Evolutionary conservation across 2,329 filamentous ascomycete species (phyloP), one percentile per base, ranked within the genome.

Genomic region (Arthrobotrys sphaeroides): DNA sequence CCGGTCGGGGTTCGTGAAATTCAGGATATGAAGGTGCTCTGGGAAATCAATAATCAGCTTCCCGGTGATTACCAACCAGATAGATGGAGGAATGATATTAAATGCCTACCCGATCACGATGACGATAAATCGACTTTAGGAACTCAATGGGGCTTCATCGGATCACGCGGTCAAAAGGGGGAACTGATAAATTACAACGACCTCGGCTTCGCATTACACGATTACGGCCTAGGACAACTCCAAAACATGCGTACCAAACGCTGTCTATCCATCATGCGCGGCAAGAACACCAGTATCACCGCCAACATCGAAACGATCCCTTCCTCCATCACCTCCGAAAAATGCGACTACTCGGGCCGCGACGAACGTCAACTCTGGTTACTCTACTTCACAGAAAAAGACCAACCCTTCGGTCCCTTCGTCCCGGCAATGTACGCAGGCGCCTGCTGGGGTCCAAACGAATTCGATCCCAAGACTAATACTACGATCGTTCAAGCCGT

Each of bases 331-430:
- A 18, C 13, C 5, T 74, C 69, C 18, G 45, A 61, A 4, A 13
- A 20, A 5, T 74, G 69, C 26, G 69, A 74, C 24, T 26, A 33
- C 7, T 28, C 40, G 5, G 60, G 53, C 13, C 33, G 47, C 16
- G 69, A 67, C 43, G 24, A 20, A n/a, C 4, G 9, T n/a, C 62
- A 67, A n/a, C 31, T 67, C 1, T 74, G 69, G 69, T 16, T 74
- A 5, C 16, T 74, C 20, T 74, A 74, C 26, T 61, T 67, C 26
- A 59, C 42, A 5, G 24, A 20, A 1, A 26, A 12, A 5, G 36
- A 33, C 36, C 61, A 67, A 18, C 69, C 69, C 31, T 74, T 74
- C 45, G 31, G 26, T 0, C 69, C 69, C 1, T 62, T 74, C 7
- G 40, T 74, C 1, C 69, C 69, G 16, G 69, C 69, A 13, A 26